Evolutionary conservation across 306 rosid genomes (phyloP), one percentile per base, ranked within the genome.

Genomic region (Alnus rubra): DNA sequence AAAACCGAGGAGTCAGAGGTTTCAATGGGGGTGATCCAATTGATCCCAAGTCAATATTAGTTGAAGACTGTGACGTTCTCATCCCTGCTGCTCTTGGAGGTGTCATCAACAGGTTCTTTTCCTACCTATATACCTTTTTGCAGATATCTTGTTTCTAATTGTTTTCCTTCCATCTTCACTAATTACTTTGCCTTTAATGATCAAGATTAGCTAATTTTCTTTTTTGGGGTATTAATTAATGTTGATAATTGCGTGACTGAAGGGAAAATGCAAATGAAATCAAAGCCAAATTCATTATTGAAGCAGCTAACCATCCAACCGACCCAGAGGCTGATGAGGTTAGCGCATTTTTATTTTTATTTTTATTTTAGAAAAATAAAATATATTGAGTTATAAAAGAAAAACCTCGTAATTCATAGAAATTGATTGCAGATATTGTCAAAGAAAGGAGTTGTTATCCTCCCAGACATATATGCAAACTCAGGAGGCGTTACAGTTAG

Each of bases 311-410:
- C 77, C 97, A 94, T 71, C 98, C 98, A 15, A 88, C 97, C 37
- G 98, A 94, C 79, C 98, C 98, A 3, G 97, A 94, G n/a, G 98
- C 97, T 13, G 97, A 94, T 76, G 93, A 92, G 93, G 98, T 89
- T 69, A 74, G 82, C 0, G 28, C 28, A 23, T 23, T 23, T 23
- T 23, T 23, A 23, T n/a, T n/a, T n/a, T n/a, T n/a, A 23, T 23
- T 23, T 23, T 23, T 23, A 23, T 23, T 23, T 23, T 23, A 23
- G 28, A 23, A 23, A 23, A 23, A 23, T 23, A 23, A 23, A 23
- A 23, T 23, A 23, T 23, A 23, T 23, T 23, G 28, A 23, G 28
- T 23, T 23, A 23, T 23, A 23, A 23, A 23, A 3, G 7, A 30
- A 11, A 48, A 30, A 28, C 9, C 16, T 69, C 18, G 2, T 8